A percentile compares a stretch with the other conserved stretches of the same genome.
Conservation (phyloP, 495 filamentous ascomycete genomes). For the Hypoxylon cercidicola region DNA sequence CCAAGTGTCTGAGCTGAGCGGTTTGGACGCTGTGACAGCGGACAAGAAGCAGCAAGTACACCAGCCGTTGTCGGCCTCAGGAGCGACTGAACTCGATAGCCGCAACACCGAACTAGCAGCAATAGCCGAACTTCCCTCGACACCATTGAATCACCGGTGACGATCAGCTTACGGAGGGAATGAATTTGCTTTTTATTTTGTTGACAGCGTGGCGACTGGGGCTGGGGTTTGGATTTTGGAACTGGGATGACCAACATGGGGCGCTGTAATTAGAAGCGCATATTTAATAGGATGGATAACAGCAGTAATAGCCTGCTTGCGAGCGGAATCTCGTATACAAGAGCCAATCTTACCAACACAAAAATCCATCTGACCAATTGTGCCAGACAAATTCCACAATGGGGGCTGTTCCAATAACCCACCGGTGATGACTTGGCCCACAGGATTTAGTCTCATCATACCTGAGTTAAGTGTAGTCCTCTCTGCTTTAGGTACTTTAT, state of each 20-base stretch:
- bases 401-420: too few relatives aligned
- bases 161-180: neutral
- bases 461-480: too few relatives aligned
- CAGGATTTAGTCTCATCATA: too few relatives aligned
- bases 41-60: conserved; percentile 28
- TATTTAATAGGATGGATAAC: too few relatives aligned
- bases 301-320: too few relatives aligned
- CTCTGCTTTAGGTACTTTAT: too few relatives aligned
- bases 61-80: conserved; percentile 17
- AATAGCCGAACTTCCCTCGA: conserved; percentile 28
- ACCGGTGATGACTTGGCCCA: too few relatives aligned
- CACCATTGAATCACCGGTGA: neutral
- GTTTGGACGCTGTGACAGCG: conserved; percentile 10
- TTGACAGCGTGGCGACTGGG: neutral
- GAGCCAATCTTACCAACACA: too few relatives aligned
- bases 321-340: too few relatives aligned
- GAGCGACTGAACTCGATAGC: conserved; percentile 28
- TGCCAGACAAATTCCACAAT: too few relatives aligned
- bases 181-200: neutral
- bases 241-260: conserved; percentile 8
- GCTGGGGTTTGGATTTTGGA: conserved; percentile 10
- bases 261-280: neutral
- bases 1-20: conserved; percentile 27
- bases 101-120: conserved; percentile 21
- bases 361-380: too few relatives aligned